phyloP scores from a whole-genome alignment of 306 rosid species.

The Geum urbanum region DNA sequence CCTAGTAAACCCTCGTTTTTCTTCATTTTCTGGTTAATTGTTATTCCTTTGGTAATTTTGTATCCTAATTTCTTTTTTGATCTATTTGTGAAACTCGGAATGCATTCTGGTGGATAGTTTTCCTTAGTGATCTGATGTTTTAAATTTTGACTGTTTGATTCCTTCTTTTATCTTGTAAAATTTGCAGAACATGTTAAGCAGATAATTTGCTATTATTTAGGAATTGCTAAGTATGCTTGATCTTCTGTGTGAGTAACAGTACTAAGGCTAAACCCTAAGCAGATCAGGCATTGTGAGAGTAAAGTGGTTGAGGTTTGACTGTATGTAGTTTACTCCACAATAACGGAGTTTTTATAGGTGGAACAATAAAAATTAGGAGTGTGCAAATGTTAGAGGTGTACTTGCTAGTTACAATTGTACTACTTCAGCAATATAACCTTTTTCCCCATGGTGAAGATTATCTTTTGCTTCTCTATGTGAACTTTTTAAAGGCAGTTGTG shows the following conservation, averaged over 20 bases:
- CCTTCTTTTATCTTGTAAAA: conserved; percentile 17
- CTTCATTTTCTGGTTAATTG: conserved; percentile 35
- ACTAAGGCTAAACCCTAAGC: not conserved
- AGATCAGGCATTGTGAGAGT: not conserved
- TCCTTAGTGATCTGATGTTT: conserved; percentile 27
- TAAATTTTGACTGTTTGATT: conserved; percentile 29
- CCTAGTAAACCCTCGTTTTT: conserved; percentile 41
- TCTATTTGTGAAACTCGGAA: conserved; percentile 47
- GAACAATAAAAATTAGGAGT: too few relatives aligned
- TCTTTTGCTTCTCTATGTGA: not conserved
- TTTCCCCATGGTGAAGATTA: not conserved
- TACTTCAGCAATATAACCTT: not conserved
- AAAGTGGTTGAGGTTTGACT: not conserved
- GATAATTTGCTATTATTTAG: not conserved
- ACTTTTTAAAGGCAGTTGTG: not conserved
- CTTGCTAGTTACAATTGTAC: not conserved
- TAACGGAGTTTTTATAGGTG: not conserved
- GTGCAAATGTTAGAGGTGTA: not conserved
- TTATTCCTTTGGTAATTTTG: conserved; percentile 32
- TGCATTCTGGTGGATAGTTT: conserved; percentile 42
- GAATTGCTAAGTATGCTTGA: not conserved
- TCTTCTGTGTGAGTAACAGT: not conserved
- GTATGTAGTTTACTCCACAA: not conserved
- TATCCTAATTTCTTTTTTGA: conserved; percentile 29
- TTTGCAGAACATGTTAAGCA: conserved; percentile 17